phyloP scores from a whole-genome alignment of 2,329 filamentous ascomycete species.

The Madurella fahalii region DNA sequence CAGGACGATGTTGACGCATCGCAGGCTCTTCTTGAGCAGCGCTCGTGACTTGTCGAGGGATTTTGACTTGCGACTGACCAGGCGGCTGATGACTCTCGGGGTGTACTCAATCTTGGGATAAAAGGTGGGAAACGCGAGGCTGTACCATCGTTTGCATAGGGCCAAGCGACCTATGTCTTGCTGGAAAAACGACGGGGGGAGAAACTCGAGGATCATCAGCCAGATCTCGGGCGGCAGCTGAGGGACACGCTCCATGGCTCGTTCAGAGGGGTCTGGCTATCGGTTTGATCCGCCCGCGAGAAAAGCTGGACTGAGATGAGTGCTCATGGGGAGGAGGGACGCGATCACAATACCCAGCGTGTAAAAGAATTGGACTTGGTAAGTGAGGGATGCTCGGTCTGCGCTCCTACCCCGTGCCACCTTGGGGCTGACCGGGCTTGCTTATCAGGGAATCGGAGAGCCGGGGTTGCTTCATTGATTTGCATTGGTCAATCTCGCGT shows the following conservation, averaged over 20 bases:
- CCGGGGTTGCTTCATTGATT: neutral
- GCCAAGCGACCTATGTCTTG: conserved; percentile 18
- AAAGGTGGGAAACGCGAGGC: conserved; percentile 16
- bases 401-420: neutral
- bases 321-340: neutral
- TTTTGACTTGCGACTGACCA: conserved; percentile 15
- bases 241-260: neutral
- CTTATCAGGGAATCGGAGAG: neutral
- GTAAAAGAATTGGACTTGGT: neutral
- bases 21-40: conserved; percentile 14
- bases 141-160: conserved; percentile 21
- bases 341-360: neutral
- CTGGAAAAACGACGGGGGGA: conserved; percentile 22
- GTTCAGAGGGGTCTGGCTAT: neutral
- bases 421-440: neutral
- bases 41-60: conserved; percentile 8
- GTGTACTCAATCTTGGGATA: conserved; percentile 20
- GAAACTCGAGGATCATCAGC: conserved; percentile 20
- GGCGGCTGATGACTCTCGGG: conserved; percentile 19
- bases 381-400: neutral
- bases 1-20: conserved; percentile 18
- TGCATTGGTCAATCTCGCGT: neutral
- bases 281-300: neutral
- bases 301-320: neutral
- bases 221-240: conserved; percentile 21